Evolutionary conservation across 176 grass and related monocot genomes (phyloP).

Genomic region (Aegilops umbellulata): DNA sequence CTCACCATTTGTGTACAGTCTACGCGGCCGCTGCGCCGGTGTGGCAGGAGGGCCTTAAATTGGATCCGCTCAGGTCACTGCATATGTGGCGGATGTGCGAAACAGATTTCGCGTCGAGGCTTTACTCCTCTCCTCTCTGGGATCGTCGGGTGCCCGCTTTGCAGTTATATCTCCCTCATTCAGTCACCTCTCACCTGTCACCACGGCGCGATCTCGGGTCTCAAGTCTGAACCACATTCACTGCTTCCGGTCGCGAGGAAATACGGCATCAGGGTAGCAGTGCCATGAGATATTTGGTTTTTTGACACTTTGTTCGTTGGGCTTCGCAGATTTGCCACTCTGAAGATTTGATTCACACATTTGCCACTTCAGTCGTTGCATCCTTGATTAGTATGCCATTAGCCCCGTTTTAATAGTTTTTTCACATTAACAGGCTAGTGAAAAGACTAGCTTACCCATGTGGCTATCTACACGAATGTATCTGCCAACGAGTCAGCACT

Average conservation of each 20-base stretch:
- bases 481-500: no score
- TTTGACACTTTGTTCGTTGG: no score
- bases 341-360: no score
- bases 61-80: background rate
- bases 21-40: background rate
- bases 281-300: no score
- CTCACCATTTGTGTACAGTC: background rate
- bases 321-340: no score
- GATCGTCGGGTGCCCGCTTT: background rate
- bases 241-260: background rate
- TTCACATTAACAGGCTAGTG: no score
- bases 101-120: background rate
- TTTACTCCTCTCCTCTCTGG: background rate
- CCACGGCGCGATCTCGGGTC: background rate
- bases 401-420: no score
- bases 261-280: background rate
- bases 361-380: no score
- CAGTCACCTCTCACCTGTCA: background rate
- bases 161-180: background rate
- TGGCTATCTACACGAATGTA: no score
- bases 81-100: background rate
- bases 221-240: conserved; percentile 3
- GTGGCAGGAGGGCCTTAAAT: background rate
- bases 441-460: no score
- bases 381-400: no score